Base-by-base conservation (phyloP, 1,284 basidiomycete genomes). In the Cutaneotrichosporon cavernicola region DNA sequence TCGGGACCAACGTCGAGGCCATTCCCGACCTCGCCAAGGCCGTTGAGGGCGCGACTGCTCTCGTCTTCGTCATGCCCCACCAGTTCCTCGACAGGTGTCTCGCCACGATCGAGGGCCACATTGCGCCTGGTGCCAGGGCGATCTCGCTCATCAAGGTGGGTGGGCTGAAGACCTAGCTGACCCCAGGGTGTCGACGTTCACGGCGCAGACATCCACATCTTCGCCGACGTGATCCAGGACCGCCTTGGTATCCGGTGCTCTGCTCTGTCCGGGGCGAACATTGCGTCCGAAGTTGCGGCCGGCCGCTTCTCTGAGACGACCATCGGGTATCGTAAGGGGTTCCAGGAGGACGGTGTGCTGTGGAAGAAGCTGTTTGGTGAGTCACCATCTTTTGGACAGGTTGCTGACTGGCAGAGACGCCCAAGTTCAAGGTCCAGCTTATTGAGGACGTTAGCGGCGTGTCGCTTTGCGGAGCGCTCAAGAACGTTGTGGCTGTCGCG, bases 51-150 rank as follows among this genome's bases (percentile, higher is more conserved):
- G 85, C 85, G 3, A 85, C 84, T 3, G 81, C 83, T 4, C 71
- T 86, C 40, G 81, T 86, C 55, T 85, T 86, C 66, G 85, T 86
- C 43, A 76, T 84, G 63, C 85, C 85, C 47, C 85, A 86, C 72
- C 83, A 84, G 70, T 81, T 82, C 75, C 70, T 82, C 30, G 67
- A 61, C 30, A 77, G 74, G 67, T 68, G 67, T 1, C 76, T 84
- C 57, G 72, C 81, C 55, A 72, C 78, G 58, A 73, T 84, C 49
- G 75, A 81, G 59, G 82, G 83, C 38, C 77, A 82, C 61, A 67
- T 84, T 13, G 64, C 76, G 9, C 72, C 78, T 52, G 73, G 74
- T 31, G 79, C 80, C 53, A 79, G 81, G 65, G 83, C 81, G 16
- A 80, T 84, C 65, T 83, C 83, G 4, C 76, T 83, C 57, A 82